A percentile compares a stretch with the other conserved stretches of the same genome.
Evolutionary conservation across 768 basidiomycete species (phyloP).

Genomic region (Mycena epipterygia): DNA sequence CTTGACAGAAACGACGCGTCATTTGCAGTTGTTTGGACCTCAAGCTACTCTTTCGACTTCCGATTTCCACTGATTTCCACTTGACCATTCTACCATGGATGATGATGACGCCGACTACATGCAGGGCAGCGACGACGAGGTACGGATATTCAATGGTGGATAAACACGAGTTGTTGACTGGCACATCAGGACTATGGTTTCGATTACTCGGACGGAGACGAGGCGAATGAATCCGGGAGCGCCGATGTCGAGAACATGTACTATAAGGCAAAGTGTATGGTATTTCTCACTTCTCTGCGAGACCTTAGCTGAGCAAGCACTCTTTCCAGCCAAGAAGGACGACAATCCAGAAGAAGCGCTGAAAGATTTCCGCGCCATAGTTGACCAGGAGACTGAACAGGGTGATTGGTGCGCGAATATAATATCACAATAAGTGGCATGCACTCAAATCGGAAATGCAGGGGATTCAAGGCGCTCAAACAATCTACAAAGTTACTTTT

Average conservation of each 20-base stretch:
- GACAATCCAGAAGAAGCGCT: slow-evolving; percentile 94
- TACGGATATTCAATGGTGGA: slow-evolving; percentile 40
- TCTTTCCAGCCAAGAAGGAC: slow-evolving; percentile 87
- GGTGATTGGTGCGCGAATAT: slow-evolving; percentile 86
- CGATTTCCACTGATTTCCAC: too few species aligned
- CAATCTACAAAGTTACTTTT: slow-evolving; percentile 97
- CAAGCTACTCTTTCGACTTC: too few species aligned
- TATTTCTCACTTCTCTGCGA: slow-evolving; percentile 22
- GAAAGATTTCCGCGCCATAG: slow-evolving; percentile 90
- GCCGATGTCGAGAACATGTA: slow-evolving; percentile 98
- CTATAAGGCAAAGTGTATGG: slow-evolving; percentile 94
- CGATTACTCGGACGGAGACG: slow-evolving; percentile 94
- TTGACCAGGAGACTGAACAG: slow-evolving; percentile 91
- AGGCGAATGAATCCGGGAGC: slow-evolving; percentile 82
- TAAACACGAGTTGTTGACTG: slow-evolving; percentile 27
- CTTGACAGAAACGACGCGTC: too few species aligned
- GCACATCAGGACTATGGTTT: slow-evolving; percentile 88
- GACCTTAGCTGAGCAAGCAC: slow-evolving; percentile 24
- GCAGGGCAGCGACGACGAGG: slow-evolving; percentile 91
- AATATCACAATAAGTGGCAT: neutral
- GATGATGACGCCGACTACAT: slow-evolving; percentile 96
- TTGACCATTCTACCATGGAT: slow-evolving; percentile 68
- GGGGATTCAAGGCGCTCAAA: slow-evolving; percentile 99
- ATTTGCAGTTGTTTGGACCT: neutral
- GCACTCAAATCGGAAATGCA: slow-evolving; percentile 46